Conservation (phyloP, 140 eudicot genomes). For the Erigeron philadelphicus region DNA sequence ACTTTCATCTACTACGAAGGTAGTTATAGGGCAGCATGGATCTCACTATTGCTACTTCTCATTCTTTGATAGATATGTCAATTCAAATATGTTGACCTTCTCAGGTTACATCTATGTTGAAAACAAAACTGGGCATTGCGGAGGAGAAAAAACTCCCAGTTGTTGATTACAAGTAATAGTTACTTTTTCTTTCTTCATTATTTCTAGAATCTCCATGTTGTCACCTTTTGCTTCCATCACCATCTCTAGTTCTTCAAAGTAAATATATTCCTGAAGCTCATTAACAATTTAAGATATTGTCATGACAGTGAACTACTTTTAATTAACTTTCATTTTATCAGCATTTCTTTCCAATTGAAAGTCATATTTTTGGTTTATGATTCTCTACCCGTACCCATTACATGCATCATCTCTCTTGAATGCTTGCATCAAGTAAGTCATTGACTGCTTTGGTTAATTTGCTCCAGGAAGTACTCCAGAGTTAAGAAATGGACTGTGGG, state of each 20-base stretch:
- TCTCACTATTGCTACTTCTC: conserved; percentile 3
- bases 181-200: conserved; percentile 4
- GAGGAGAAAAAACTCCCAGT: conserved; percentile 60
- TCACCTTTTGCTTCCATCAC: conserved; percentile 3
- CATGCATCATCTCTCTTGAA: conserved; percentile 19
- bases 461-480: conserved; percentile 67
- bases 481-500: conserved; percentile 87
- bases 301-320: conserved; percentile 7
- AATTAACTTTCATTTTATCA: background rate
- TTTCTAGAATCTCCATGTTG: background rate
- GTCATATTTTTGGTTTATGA: background rate
- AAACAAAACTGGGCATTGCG: conserved; percentile 56
- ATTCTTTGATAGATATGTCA: background rate
- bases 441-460: background rate
- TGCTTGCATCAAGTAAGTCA: conserved; percentile 16
- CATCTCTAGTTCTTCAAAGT: background rate
- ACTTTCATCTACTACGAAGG: conserved; percentile 20
- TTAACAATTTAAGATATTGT: background rate
- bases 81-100: conserved; percentile 27
- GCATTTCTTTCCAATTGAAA: conserved; percentile 12
- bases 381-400: background rate
- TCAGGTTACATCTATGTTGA: conserved; percentile 77
- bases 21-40: conserved; percentile 23
- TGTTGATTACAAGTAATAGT: conserved; percentile 74
- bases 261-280: background rate